Percentiles rank a stretch among this genome's conserved stretches.
Evolutionary conservation across 164 flowering plant genomes (phyloP).

Genomic region (Platanus orientalis): DNA sequence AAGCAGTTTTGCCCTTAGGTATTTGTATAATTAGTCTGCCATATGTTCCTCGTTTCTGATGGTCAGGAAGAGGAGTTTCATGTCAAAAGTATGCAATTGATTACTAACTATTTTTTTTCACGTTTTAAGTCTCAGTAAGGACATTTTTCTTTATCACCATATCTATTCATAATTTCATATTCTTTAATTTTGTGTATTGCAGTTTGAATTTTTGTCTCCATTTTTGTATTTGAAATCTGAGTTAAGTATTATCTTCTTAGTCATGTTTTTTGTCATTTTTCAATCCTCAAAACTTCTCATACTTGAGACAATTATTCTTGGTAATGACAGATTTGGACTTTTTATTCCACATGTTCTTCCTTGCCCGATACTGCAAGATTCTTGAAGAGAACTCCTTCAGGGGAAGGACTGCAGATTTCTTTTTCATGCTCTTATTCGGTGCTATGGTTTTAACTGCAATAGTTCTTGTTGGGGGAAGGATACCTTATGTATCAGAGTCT

Average conservation of each 20-base stretch:
- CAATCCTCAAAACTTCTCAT: neutral
- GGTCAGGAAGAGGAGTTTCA: neutral
- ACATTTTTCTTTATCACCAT: neutral
- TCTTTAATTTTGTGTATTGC: neutral
- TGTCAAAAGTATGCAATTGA: neutral
- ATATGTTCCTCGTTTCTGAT: neutral
- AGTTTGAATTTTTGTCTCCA: neutral
- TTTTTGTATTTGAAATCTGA: neutral
- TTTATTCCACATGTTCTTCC: constrained; percentile 98
- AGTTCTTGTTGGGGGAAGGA: constrained; percentile 92
- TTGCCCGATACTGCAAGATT: constrained; percentile 98
- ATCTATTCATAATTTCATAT: neutral
- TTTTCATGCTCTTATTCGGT: constrained; percentile 99
- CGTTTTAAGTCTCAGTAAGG: neutral
- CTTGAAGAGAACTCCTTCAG: constrained; percentile 99
- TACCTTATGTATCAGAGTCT: constrained; percentile 88
- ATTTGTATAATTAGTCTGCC: too few species aligned
- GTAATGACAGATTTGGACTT: constrained; percentile 84
- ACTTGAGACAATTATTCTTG: constrained; percentile 13
- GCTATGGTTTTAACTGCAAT: constrained; percentile 86
- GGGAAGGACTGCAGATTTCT: constrained; percentile 98
- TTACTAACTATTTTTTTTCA: neutral
- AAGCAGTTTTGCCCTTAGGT: too few species aligned
- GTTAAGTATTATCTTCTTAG: neutral
- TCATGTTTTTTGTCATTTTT: constrained; percentile 1